phyloP scores from a whole-genome alignment of 257 asterid species.

The Nicotiana tomentosiformis region DNA sequence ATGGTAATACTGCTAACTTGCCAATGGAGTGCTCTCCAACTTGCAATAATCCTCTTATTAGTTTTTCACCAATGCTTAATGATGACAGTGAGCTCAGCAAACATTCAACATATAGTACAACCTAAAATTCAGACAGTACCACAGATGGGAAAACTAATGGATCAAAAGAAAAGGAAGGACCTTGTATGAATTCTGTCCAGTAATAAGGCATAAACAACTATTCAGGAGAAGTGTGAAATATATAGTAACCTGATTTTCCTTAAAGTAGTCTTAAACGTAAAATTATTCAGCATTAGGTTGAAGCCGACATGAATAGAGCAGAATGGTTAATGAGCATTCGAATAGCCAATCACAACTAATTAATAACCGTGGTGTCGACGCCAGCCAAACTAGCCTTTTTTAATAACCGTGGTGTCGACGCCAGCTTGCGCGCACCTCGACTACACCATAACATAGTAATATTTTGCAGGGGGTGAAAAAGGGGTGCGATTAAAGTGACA shows the following conservation, averaged over 20 bases:
- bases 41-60: not conserved
- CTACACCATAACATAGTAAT: too few species aligned
- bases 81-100: not conserved
- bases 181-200: not conserved
- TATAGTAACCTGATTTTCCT: not conserved
- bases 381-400: not conserved
- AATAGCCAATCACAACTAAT: not conserved
- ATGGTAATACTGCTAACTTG: not conserved
- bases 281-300: not conserved
- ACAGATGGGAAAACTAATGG: not conserved
- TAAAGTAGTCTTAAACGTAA: not conserved
- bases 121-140: not conserved
- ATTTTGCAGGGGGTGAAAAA: too few species aligned
- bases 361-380: too few species aligned
- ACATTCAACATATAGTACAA: not conserved
- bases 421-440: too few species aligned
- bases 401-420: too few species aligned
- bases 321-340: not conserved
- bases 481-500: too few species aligned
- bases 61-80: not conserved
- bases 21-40: not conserved
- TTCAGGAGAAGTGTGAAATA: not conserved
- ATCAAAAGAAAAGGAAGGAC: not conserved
- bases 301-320: not conserved
- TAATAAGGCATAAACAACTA: not conserved